Evolutionary conservation across 768 basidiomycete species (phyloP), one percentile per base, ranked within the genome.

Genomic region (Termitomyces sp.): DNA sequence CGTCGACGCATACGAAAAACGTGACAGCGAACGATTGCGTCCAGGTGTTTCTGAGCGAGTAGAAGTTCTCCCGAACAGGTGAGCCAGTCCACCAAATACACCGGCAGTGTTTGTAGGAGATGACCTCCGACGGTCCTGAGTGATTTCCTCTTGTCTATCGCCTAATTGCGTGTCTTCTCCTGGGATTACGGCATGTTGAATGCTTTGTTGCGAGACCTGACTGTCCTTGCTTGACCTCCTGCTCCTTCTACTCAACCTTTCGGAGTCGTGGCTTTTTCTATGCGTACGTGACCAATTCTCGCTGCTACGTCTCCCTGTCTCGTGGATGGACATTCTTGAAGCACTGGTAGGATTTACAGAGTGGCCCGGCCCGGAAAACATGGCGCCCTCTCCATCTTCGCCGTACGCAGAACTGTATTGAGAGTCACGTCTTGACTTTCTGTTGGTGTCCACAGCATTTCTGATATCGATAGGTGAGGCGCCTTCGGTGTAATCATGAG

Each of bases 401-500:
- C 79, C 83, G 50, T 85, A 81, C 51, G 76, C 71, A 35, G 73
- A 70, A 64, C 82, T 83, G 63, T 82, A 79, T 50, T 84, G 83
- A 5, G 91, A 91, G 64, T 89, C 82, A 19, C 84, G 79, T 42
- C 88, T 78, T n/a, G 81, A 70, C 33, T 72, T 78, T 43, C 77
- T 75, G 51, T 64, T 75, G 60, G 76, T 80, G 37, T 72, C 71
- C n/a, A 87, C 62, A 17, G 80, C 91, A 60, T 75, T 69, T 56
- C 81, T 70, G 44, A 95, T 91, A 58, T 92, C 92, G 31, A 83
- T 74, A 7, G 83, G 76, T 11, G 89, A 86, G 35, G 92, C 92
- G 41, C 91, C 91, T 63, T 94, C 92, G 1, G 92, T 93, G 68
- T 94, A 94, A 73, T 94, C 92, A 55, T 80, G 64, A 4, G 33